Base-by-base conservation (phyloP, 176 grass and related monocot species). In the Bolboschoenus planiculmis region DNA sequence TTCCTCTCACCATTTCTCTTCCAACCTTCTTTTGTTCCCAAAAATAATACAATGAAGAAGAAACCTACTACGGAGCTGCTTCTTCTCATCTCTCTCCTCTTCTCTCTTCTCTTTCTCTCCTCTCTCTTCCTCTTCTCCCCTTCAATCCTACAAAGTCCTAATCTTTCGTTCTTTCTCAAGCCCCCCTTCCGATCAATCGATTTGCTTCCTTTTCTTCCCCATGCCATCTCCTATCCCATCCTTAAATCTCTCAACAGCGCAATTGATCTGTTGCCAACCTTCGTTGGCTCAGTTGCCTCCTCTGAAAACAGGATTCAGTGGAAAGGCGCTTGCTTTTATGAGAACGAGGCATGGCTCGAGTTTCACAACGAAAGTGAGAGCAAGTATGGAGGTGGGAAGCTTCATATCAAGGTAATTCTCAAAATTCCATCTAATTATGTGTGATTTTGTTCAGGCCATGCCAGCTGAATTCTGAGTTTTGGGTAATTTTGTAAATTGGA, bases 301-400 rank as follows among this genome's bases (percentile, higher is more conserved):
- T 33, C 57, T 2, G 82, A 50, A 33, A 81, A 85, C 24, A 71
- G 14, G 23, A 81, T 90, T 14, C 60, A 87, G 39, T 98, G 96
- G 92, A 98, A 98, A 87, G 96, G 96, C 31, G 92, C 96, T 16
- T 98, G 96, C 70, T 98, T 98, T 87, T 95, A 91, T 73, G 74
- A 98, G 86, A 98, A 93, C 86, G 4, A 16, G 18, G 96, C 92
- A 11, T 90, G 89, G 87, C 74, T 94, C 51, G 92, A 88, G 67
- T 90, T 94, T 53, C 76, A 53, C 80, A 90, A 89, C 70, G 87
- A 88, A 56, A 87, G 83, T 16, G 26, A 44, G 13, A 86, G 79
- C 54, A 68, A 72, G 5, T 85, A 81, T 7, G 89, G 89, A 0
- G 92, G 87, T 60, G 85, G 87, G 18, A 33, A 24, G 26, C 80